These are phyloP conservation scores for Fraxinus sp. DNA, from an alignment of 305 asterid species.

Conservation along the genomic window DNA sequence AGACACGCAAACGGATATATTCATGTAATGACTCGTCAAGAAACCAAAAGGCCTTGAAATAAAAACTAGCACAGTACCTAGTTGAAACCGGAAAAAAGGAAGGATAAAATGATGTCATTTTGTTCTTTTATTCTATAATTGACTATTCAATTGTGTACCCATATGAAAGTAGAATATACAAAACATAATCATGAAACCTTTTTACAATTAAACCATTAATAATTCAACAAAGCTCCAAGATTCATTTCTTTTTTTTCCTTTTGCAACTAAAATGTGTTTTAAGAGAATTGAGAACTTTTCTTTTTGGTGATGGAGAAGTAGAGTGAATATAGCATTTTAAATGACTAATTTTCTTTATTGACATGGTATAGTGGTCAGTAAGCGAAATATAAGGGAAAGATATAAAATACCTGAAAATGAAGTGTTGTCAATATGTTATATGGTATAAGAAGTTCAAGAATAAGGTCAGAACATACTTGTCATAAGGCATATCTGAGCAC, in stretches of 20 bases:
- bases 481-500: constrained; percentile 62
- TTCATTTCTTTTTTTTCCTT: neutral
- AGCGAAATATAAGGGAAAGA: neutral
- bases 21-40: neutral
- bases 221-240: neutral
- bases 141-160: neutral
- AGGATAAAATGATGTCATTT: neutral
- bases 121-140: neutral
- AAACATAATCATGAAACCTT: neutral
- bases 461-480: constrained; percentile 36
- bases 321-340: neutral
- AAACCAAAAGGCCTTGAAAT: neutral
- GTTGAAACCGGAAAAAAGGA: neutral
- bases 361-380: neutral
- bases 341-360: neutral
- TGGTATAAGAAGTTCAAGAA: constrained; percentile 9
- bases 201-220: neutral
- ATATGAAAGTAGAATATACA: neutral
- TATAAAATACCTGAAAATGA: neutral
- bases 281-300: neutral
- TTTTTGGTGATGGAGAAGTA: neutral
- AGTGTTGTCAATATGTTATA: neutral
- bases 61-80: neutral
- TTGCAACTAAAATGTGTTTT: neutral
- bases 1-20: neutral